Evolutionary conservation across 176 grass and related monocot species (phyloP).

Genomic region (Musa acuminata): DNA sequence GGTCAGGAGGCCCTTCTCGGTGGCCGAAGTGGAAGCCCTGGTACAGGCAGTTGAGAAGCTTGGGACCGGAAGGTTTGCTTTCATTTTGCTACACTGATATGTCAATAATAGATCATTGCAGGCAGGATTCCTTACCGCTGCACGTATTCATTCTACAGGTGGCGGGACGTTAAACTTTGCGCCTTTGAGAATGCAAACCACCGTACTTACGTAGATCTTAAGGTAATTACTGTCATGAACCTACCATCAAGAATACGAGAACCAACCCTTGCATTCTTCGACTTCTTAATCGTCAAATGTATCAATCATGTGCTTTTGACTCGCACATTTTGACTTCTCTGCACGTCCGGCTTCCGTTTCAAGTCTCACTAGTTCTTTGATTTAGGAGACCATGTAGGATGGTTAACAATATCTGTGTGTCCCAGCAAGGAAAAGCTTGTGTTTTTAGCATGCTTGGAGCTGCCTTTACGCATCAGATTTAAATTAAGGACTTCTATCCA

Average conservation of each 20-base stretch:
- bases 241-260: too few relatives aligned
- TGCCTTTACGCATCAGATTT: background rate
- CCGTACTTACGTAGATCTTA: slow-evolving; percentile 90
- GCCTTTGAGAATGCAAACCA: slow-evolving; percentile 91
- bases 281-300: too few relatives aligned
- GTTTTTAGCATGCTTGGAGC: background rate
- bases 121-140: slow-evolving; percentile 8
- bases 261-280: too few relatives aligned
- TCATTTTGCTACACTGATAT: background rate
- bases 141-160: slow-evolving; percentile 38
- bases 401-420: too few relatives aligned
- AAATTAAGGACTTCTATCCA: background rate
- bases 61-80: slow-evolving; percentile 83
- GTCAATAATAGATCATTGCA: background rate
- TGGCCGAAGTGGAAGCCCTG: slow-evolving; percentile 88
- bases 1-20: slow-evolving; percentile 76
- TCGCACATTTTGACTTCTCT: too few relatives aligned
- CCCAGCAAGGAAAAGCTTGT: too few relatives aligned
- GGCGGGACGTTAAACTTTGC: slow-evolving; percentile 88
- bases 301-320: too few relatives aligned
- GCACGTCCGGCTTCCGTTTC: too few relatives aligned
- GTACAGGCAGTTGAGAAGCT: slow-evolving; percentile 91
- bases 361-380: too few relatives aligned
- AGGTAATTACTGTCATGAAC: slow-evolving; percentile 46
- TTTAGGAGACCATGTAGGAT: too few relatives aligned